phyloP scores from a whole-genome alignment of 306 rosid genomes.

The cucumber (Cucumis sativus) region Cucumber_9930_V3 NC_026657.2:8581001-8581500 shows the following conservation, averaged over 20 bases:
- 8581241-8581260: conserved; percentile 40
- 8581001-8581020: background rate
- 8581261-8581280: background rate
- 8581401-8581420: conserved; percentile 11
- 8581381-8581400: conserved; percentile 27
- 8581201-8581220: conserved; percentile 14
- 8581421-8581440: conserved; percentile 21
- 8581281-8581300: background rate
- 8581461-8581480: background rate
- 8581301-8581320: background rate
- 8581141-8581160: background rate
- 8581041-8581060: background rate
- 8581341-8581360: conserved; percentile 41
- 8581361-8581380: conserved; percentile 26
- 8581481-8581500: background rate
- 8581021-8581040: background rate
- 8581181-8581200: conserved; percentile 33
- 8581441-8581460: conserved; percentile 26
- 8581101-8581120: background rate
- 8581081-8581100: background rate
- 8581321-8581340: background rate
- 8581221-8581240: conserved; percentile 44
- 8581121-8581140: background rate
- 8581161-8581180: background rate
- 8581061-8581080: background rate